Evolutionary conservation across 139 green algal species (phyloP).

Genomic region (Dunaliella sp.): DNA sequence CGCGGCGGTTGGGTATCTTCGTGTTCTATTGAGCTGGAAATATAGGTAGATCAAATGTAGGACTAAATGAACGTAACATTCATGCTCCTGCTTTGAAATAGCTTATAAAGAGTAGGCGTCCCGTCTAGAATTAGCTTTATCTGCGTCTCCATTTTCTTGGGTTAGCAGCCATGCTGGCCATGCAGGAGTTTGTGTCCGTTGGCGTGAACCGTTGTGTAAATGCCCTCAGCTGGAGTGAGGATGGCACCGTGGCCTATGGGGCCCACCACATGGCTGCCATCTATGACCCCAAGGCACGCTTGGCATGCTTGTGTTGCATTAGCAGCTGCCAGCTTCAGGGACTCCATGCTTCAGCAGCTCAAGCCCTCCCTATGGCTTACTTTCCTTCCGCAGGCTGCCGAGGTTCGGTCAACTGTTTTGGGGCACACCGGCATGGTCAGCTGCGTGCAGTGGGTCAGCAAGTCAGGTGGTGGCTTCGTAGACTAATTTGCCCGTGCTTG

Average conservation of each 20-base stretch:
- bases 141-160: too few relatives aligned
- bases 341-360: not conserved
- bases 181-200: constrained; percentile 50
- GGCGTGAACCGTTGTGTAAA: constrained; percentile 70
- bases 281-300: constrained; percentile 67
- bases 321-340: too few relatives aligned
- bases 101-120: too few relatives aligned
- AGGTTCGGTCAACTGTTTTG: constrained; percentile 56
- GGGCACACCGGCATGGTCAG: constrained; percentile 75
- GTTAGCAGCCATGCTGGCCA: too few relatives aligned
- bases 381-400: constrained; percentile 36
- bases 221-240: constrained; percentile 63
- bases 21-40: too few relatives aligned
- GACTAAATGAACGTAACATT: too few relatives aligned
- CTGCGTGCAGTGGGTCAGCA: constrained; percentile 72
- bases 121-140: too few relatives aligned
- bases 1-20: too few relatives aligned
- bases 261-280: constrained; percentile 61
- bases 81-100: too few relatives aligned
- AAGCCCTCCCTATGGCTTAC: not conserved
- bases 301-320: too few relatives aligned
- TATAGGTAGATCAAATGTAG: too few relatives aligned
- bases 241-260: constrained; percentile 66
- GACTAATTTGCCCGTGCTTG: not conserved
- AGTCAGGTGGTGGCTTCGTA: constrained; percentile 20